These are phyloP conservation scores for Candida pseudoglaebosa DNA, from an alignment of 805 yeast species.

Conservation along the genomic window DNA sequence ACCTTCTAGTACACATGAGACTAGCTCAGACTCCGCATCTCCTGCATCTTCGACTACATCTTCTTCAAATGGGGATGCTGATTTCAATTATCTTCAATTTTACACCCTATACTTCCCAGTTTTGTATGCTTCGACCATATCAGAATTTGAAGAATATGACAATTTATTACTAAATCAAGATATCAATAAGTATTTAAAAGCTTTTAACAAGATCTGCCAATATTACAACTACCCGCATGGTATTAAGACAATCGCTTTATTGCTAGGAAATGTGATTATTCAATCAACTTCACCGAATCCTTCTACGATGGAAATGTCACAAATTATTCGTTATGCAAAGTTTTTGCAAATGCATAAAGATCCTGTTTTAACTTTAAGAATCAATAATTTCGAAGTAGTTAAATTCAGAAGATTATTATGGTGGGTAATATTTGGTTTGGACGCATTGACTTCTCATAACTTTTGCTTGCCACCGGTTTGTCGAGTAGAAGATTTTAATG, in stretches of 20 bases:
- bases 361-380: conserved; percentile 50
- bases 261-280: conserved; percentile 46
- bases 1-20: neutral
- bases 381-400: conserved; percentile 45
- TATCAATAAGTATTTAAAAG: conserved; percentile 47
- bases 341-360: conserved; percentile 55
- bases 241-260: conserved; percentile 36
- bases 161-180: conserved; percentile 44
- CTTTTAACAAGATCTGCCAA: conserved; percentile 46
- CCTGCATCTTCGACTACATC: conserved; percentile 8
- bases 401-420: conserved; percentile 56
- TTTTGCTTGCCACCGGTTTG: conserved; percentile 54
- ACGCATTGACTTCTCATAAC: conserved; percentile 53
- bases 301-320: conserved; percentile 52
- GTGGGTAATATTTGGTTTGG: conserved; percentile 65
- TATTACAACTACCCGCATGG: conserved; percentile 50
- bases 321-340: conserved; percentile 54
- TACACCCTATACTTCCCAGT: conserved; percentile 50
- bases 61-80: conserved; percentile 16
- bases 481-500: conserved; percentile 50
- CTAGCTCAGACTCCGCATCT: conserved; percentile 7
- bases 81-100: conserved; percentile 41
- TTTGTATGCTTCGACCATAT: conserved; percentile 54
- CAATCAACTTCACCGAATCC: conserved; percentile 56
- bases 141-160: conserved; percentile 56